Conservation (phyloP, 306 rosid species). For the Prunus mongolica region DNA sequence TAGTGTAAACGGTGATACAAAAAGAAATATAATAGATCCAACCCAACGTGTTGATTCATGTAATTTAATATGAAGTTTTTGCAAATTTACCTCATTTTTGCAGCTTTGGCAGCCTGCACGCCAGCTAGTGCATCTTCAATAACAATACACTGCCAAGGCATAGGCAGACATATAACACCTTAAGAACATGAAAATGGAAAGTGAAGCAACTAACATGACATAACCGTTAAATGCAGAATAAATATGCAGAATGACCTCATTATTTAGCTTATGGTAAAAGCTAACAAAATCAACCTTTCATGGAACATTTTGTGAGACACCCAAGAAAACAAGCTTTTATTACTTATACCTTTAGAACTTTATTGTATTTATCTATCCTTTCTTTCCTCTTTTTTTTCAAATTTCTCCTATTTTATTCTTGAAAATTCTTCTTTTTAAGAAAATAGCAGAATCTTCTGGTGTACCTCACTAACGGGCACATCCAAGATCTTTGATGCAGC, state of each 20-base stretch:
- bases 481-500: constrained; percentile 80
- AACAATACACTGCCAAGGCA: constrained; percentile 69
- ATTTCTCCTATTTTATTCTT: not conserved
- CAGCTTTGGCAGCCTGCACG: constrained; percentile 95
- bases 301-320: not conserved
- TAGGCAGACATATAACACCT: constrained; percentile 8
- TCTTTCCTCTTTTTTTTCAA: not conserved
- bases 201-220: not conserved
- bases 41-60: not conserved
- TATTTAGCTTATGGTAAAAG: constrained; percentile 8
- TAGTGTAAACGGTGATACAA: not conserved
- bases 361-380: not conserved
- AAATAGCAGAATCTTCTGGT: constrained; percentile 16
- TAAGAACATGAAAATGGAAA: not conserved
- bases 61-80: not conserved
- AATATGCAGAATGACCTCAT: not conserved
- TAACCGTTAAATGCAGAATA: constrained; percentile 2
- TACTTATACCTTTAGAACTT: not conserved
- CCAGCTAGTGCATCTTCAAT: constrained; percentile 98
- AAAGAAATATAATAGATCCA: not conserved
- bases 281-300: constrained; percentile 13
- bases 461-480: constrained; percentile 75
- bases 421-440: not conserved
- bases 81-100: constrained; percentile 72
- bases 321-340: constrained; percentile 11